Percentiles rank a stretch among this genome's conserved stretches.
These are phyloP conservation scores for Ananas comosus DNA, from an alignment of 176 grass and related monocot species.

Conservation along the genomic window DNA sequence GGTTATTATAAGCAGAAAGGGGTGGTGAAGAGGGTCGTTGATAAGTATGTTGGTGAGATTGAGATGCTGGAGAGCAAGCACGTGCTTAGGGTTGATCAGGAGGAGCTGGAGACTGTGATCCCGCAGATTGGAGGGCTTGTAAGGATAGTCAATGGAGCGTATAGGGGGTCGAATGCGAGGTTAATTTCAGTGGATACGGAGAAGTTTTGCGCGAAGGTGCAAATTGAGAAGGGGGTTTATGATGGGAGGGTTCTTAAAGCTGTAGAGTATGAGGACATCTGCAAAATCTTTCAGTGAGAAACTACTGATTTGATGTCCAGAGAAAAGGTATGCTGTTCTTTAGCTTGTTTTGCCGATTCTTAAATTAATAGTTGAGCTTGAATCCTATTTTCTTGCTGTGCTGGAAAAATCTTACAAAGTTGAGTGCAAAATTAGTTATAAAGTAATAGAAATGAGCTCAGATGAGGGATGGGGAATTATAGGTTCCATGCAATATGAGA, in stretches of 20 bases:
- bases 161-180: constrained; percentile 62
- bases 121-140: constrained; percentile 80
- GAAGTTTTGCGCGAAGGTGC: constrained; percentile 69
- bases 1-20: constrained; percentile 96
- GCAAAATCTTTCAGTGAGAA: constrained; percentile 51
- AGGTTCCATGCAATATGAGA: no score
- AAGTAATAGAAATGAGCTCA: no score
- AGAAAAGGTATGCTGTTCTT: no score
- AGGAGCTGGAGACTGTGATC: constrained; percentile 90
- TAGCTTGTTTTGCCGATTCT: no score
- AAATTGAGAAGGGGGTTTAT: constrained; percentile 89
- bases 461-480: no score
- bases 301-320: not conserved
- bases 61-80: constrained; percentile 92
- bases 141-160: constrained; percentile 82
- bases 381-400: no score
- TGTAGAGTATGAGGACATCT: constrained; percentile 86
- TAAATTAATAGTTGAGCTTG: no score
- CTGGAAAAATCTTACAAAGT: no score
- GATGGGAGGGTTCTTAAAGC: constrained; percentile 76
- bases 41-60: constrained; percentile 85
- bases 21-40: constrained; percentile 51
- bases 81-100: constrained; percentile 75
- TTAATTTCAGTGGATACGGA: constrained; percentile 61
- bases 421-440: no score